Base-by-base conservation (phyloP, 768 basidiomycete species). In the Rhodocollybia butyracea region DNA sequence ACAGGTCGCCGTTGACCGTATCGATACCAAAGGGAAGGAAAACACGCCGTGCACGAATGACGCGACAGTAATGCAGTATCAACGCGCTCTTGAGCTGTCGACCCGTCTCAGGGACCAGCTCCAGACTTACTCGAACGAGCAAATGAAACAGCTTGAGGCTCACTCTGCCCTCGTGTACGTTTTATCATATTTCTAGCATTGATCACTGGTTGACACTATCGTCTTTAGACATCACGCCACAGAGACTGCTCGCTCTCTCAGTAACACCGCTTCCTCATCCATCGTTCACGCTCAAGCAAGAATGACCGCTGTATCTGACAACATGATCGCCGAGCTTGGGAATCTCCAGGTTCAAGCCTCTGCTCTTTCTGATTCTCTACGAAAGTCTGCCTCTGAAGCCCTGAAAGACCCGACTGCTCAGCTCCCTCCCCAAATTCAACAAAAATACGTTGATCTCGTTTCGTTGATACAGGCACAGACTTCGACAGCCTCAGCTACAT, bases 51-150 rank as follows among this genome's bases (percentile, higher is more conserved):
- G 73, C 5, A 71, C 79, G 11, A 73, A 77, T 11, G 80, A 84
- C 60, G 72, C 78, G 42, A 80, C 29, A 12, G 10, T 88, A 66
- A 89, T 83, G 61, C 91, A 92, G 70, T 89, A 89, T 63, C 88
- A 89, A 66, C 88, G 90, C 45, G 88, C 81, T 43, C 75, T 81
- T 58, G 74, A 76, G 34, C 79, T 93, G 48, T 86, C 88, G 30
- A 79, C 76, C 61, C 80, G 81, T 39, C 73, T 90, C 57, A 78
- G 76, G 57, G 83, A 83, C 60, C 81, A 86, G 62, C 63, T 90
- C 41, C 80, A 79, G 57, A 79, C 73, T 27, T 86, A 85, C 64
- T 87, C 89, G 3, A 75, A 79, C 50, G 86, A 89, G 59, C 89
- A 90, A 62, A 68, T 89, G 63, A 86, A 83, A 57, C 81, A 88